phyloP scores from a whole-genome alignment of 2,329 filamentous ascomycete genomes.

The Sclerotiophoma versabilis region DNA sequence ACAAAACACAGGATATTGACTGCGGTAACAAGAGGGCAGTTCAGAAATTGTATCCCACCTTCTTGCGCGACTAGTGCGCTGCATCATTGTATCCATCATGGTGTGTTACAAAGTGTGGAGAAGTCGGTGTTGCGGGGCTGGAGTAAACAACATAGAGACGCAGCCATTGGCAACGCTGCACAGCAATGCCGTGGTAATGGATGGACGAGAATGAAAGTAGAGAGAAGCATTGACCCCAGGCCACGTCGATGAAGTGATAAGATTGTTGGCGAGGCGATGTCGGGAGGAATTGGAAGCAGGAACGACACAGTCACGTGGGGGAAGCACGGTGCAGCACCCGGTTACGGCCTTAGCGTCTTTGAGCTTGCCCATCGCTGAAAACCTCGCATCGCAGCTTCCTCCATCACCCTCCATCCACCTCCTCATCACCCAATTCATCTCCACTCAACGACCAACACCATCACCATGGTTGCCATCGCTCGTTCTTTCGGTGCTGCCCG shows the following conservation, averaged over 20 bases:
- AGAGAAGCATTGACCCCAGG: background rate
- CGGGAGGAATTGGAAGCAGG: conserved; percentile 15
- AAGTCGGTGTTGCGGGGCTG: conserved; percentile 18
- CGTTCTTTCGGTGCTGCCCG: conserved; percentile 51
- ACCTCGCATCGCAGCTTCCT: conserved; percentile 14
- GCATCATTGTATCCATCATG: background rate
- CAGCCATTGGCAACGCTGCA: conserved; percentile 9
- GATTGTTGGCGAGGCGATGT: conserved; percentile 19
- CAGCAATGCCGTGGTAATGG: background rate
- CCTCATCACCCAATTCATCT: conserved; percentile 44
- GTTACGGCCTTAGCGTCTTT: conserved; percentile 27
- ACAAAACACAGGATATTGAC: too few relatives aligned
- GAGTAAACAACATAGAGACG: background rate
- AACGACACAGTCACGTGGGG: conserved; percentile 7
- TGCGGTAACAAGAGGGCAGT: too few relatives aligned
- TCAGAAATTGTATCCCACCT: too few relatives aligned
- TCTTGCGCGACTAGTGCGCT: too few relatives aligned
- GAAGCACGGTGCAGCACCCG: conserved; percentile 9
- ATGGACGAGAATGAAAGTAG: background rate
- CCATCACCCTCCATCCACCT: conserved; percentile 20
- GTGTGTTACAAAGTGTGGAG: conserved; percentile 11
- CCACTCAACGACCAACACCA: conserved; percentile 49
- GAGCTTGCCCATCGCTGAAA: conserved; percentile 24
- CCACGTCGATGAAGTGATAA: conserved; percentile 5
- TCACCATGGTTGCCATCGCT: conserved; percentile 52